Evolutionary conservation across 352 stramenopile genomes (phyloP).

Genomic region (Hyaloperonospora arabidopsidis): DNA sequence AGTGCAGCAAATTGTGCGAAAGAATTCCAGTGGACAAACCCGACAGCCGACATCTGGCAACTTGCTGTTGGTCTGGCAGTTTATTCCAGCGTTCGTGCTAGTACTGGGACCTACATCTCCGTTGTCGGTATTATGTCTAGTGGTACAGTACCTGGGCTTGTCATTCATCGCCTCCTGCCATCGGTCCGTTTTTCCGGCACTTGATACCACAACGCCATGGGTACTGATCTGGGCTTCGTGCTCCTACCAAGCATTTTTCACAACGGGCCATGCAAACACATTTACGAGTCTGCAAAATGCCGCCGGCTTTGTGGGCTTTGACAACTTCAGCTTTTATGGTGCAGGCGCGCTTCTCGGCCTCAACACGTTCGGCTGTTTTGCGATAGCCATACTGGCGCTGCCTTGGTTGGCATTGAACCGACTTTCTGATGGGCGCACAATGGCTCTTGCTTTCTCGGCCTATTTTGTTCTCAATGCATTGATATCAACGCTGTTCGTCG

Average conservation of each 20-base stretch:
- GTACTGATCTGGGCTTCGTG: constrained; percentile 50
- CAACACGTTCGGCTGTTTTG: constrained; percentile 84
- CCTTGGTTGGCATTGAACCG: constrained; percentile 23
- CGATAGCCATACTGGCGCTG: constrained; percentile 35
- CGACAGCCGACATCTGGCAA: constrained; percentile 5
- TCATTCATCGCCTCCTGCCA: constrained; percentile 22
- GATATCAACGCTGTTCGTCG: constrained; percentile 80
- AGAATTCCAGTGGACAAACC: background rate
- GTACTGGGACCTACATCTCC: constrained; percentile 62
- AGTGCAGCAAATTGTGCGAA: constrained; percentile 7
- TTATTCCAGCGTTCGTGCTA: constrained; percentile 46
- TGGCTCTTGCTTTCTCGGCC: constrained; percentile 24
- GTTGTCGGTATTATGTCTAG: constrained; percentile 37
- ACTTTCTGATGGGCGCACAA: background rate
- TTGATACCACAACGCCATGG: constrained; percentile 27
- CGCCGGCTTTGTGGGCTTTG: constrained; percentile 82
- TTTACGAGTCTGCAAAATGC: constrained; percentile 89
- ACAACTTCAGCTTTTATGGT: constrained; percentile 75
- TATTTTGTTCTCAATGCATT: constrained; percentile 54
- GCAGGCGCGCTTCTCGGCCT: constrained; percentile 69
- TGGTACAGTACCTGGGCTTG: constrained; percentile 45
- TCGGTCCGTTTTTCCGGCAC: constrained; percentile 4
- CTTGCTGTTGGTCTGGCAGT: constrained; percentile 35
- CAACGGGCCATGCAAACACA: constrained; percentile 82
- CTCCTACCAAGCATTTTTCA: constrained; percentile 75